Base-by-base conservation (phyloP, 2,329 filamentous ascomycete genomes). In the Paraphaeosphaeria sporulosa region DNA sequence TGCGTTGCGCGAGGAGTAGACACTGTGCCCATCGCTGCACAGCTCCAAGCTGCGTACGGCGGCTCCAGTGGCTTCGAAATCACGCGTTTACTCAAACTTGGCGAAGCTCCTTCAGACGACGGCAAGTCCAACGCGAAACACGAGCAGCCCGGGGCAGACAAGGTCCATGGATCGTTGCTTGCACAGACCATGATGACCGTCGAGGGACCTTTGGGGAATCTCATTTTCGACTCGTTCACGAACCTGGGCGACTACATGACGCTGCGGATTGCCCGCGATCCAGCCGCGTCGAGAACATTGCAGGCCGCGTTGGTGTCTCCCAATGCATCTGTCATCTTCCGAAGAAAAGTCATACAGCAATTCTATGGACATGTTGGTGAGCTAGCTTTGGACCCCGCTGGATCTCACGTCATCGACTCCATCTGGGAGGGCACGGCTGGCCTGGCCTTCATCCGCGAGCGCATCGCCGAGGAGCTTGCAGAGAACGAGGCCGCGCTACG, bases 131-230 rank as follows among this genome's bases (percentile, higher is more conserved):
- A 71, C 34, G 61, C 69, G 54, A 76, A 70, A 42, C 63, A 72
- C 52, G 67, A 73, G 55, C 68, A 72, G 36, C 65, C 73, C 7
- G 52, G 65, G 54, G 73, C 80, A 66, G 67, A 86, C 80, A 87
- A 92, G 83, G 78, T 92, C 74, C 94, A 99, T 80, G 92, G 90
- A 61, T 93, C 92, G 21, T 85, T 97, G 49, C 85, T 99, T 30
- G 89, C 91, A 9, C 89, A 95, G 63, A 82, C 90, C 4, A 90
- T 99, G 82, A 87, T 98, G 53, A 81, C 86, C 8, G 89, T 92
- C 27, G 86, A 91, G 0, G 92, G 92, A 0, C 78, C 85, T 0
- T 82, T 94, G 1, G 85, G 86, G 58, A 87, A 87, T 53, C 84
- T 94, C 12, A 86, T 96, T 34, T 92, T 95, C 73, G 86, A 89